phyloP scores from a whole-genome alignment of 441 rosid species.

The Populus hybrid region DNA sequence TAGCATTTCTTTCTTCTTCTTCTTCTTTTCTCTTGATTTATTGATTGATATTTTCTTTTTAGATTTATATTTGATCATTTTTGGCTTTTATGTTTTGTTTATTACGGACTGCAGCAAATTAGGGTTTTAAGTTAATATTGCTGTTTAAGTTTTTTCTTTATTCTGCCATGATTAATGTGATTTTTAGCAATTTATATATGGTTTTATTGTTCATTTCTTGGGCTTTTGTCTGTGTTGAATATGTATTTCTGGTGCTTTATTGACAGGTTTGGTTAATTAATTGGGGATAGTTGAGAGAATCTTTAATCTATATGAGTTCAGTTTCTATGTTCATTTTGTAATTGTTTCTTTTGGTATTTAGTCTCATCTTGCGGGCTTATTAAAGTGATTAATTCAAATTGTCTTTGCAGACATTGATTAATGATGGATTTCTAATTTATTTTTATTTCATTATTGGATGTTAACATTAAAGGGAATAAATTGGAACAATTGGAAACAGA shows the following conservation, averaged over 20 bases:
- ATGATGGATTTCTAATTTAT: background rate
- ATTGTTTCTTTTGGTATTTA: background rate
- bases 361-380: background rate
- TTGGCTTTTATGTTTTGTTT: background rate
- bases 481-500: background rate
- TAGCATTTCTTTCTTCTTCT: background rate
- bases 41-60: background rate
- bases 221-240: background rate
- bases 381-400: constrained; percentile 1
- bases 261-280: background rate
- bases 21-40: background rate
- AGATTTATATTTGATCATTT: background rate
- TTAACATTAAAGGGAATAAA: background rate
- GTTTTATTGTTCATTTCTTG: background rate
- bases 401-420: constrained; percentile 25
- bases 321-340: background rate
- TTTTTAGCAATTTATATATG: background rate
- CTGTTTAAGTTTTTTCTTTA: background rate
- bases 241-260: background rate
- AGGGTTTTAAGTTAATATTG: background rate
- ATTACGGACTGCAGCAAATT: background rate
- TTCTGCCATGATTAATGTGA: background rate
- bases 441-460: background rate
- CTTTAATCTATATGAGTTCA: background rate
- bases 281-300: background rate